Percentiles rank a stretch among this genome's conserved stretches.
phyloP scores from a whole-genome alignment of 2,329 filamentous ascomycete genomes.

The Clarireedia hainanense region DNA sequence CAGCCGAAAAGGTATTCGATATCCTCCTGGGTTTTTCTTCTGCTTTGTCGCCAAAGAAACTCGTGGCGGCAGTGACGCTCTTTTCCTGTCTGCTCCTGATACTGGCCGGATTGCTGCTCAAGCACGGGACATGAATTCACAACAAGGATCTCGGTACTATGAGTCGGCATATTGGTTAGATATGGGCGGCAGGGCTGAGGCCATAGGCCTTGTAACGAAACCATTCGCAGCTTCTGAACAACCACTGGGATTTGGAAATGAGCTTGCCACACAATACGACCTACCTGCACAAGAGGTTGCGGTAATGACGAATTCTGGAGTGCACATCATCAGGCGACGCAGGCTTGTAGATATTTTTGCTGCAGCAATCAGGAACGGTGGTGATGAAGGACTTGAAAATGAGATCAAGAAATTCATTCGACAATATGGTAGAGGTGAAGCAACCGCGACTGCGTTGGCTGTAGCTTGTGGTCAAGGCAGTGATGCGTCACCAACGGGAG shows the following conservation, averaged over 20 bases:
- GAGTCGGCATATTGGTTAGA: slow-evolving; percentile 78
- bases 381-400: slow-evolving; percentile 72
- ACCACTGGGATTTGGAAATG: slow-evolving; percentile 82
- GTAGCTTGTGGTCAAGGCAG: slow-evolving; percentile 92
- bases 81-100: slow-evolving; percentile 85
- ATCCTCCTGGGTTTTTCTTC: slow-evolving; percentile 85
- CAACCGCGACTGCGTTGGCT: slow-evolving; percentile 81
- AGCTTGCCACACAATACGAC: slow-evolving; percentile 94
- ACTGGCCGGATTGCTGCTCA: slow-evolving; percentile 69
- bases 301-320: slow-evolving; percentile 81
- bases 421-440: slow-evolving; percentile 81
- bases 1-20: slow-evolving; percentile 50
- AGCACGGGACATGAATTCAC: slow-evolving; percentile 32
- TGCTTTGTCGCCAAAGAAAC: slow-evolving; percentile 65
- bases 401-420: slow-evolving; percentile 79
- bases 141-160: slow-evolving; percentile 42
- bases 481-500: slow-evolving; percentile 57
- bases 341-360: slow-evolving; percentile 90
- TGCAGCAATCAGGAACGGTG: slow-evolving; percentile 64
- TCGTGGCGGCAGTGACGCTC: slow-evolving; percentile 50
- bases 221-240: slow-evolving; percentile 61
- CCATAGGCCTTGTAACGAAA: slow-evolving; percentile 67
- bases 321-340: slow-evolving; percentile 77
- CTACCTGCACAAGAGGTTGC: slow-evolving; percentile 74
- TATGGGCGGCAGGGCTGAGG: slow-evolving; percentile 66